Percentiles rank a stretch among this genome's conserved stretches.
phyloP scores from a whole-genome alignment of 495 filamentous ascomycete species.

The Hypoxylon lenormandii region DNA sequence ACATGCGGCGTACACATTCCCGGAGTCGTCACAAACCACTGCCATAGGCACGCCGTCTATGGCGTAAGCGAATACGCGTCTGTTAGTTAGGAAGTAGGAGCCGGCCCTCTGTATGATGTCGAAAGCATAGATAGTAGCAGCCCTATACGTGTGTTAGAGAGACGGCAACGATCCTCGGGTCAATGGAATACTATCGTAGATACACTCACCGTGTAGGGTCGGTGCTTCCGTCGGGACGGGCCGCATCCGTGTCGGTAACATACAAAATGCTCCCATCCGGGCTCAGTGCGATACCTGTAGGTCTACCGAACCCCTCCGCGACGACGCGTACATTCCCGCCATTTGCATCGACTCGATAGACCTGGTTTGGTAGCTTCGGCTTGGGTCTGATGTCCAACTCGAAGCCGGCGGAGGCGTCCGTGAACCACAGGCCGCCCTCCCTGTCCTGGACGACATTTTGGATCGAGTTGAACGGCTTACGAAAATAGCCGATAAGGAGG shows the following conservation, averaged over 20 bases:
- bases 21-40: conserved; percentile 58
- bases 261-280: conserved; percentile 56
- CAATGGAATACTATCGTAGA: neutral
- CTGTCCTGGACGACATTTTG: conserved; percentile 56
- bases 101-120: conserved; percentile 42
- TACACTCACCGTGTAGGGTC: conserved; percentile 34
- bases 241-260: conserved; percentile 58
- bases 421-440: conserved; percentile 64
- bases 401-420: conserved; percentile 58
- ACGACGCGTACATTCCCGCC: conserved; percentile 55
- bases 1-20: conserved; percentile 63
- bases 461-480: conserved; percentile 61
- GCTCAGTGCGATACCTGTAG: conserved; percentile 58
- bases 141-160: conserved; percentile 19
- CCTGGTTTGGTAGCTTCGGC: conserved; percentile 59
- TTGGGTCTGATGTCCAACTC: conserved; percentile 58
- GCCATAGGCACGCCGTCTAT: conserved; percentile 59
- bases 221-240: conserved; percentile 40
- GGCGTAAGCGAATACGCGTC: conserved; percentile 64
- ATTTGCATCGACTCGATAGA: conserved; percentile 58
- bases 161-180: neutral
- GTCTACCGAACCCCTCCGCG: conserved; percentile 58
- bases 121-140: conserved; percentile 54
- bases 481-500: conserved; percentile 57
- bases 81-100: conserved; percentile 60